Percentiles rank a stretch among this genome's conserved stretches.
Conservation (phyloP, 2,329 filamentous ascomycete species). For the Zarea fungicola region DNA sequence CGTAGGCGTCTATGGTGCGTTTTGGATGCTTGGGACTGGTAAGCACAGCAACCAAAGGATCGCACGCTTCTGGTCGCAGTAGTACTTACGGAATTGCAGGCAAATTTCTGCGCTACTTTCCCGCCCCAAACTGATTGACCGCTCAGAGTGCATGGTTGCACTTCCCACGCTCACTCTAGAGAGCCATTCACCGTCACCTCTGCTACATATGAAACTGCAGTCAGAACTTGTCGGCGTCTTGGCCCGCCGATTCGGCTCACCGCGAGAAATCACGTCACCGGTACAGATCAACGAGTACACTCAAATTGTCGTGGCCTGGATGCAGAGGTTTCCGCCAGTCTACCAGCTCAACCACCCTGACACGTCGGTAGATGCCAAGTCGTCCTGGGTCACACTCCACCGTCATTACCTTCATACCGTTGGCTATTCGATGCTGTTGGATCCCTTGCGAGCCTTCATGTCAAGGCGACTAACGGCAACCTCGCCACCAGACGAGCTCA, state of each 20-base stretch:
- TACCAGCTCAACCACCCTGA: conserved; percentile 37
- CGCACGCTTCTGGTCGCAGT: too few species aligned
- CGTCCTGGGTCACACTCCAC: conserved; percentile 41
- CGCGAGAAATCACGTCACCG: conserved; percentile 23
- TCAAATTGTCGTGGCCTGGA: conserved; percentile 35
- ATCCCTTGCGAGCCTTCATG: conserved; percentile 42
- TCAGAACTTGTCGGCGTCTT: conserved; percentile 28
- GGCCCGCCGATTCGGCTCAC: conserved; percentile 26
- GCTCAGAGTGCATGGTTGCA: conserved; percentile 11
- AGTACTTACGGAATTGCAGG: too few species aligned
- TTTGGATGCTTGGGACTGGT: conserved; percentile 35
- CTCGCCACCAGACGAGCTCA: conserved; percentile 27
- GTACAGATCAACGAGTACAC: conserved; percentile 29
- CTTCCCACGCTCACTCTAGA: conserved; percentile 15
- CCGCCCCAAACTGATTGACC: conserved; percentile 16
- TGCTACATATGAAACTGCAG: conserved; percentile 31
- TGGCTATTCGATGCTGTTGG: conserved; percentile 39
- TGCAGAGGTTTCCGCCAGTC: conserved; percentile 35
- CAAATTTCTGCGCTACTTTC: conserved; percentile 29
- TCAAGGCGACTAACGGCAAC: conserved; percentile 28
- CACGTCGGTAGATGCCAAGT: conserved; percentile 32
- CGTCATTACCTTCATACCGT: conserved; percentile 41
- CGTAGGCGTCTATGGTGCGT: conserved; percentile 32
- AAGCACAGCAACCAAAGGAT: conserved; percentile 5
- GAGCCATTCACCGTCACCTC: conserved; percentile 13